Evolutionary conservation across 2,329 filamentous ascomycete genomes (phyloP), one percentile per base, ranked within the genome.

Genomic region (Trichophyton schoenleinii): DNA sequence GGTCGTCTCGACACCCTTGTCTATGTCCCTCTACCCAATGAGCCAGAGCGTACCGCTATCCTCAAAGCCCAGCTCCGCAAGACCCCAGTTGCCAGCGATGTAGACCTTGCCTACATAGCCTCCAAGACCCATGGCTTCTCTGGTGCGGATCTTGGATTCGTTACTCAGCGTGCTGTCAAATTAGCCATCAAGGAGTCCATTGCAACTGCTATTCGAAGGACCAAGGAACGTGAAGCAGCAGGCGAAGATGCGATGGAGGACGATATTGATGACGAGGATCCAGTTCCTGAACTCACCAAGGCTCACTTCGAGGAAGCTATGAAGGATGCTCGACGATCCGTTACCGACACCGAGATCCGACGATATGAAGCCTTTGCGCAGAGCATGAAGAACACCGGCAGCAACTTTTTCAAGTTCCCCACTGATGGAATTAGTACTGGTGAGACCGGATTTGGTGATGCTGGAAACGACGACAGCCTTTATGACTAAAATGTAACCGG

Each of bases 231-330:
- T 62, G 92, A 96, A 79, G 91, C 88, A 65, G 81, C 87, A 68
- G 89, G 88, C 63, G 88, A 90, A 70, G 74, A 76, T 57, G 87
- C 88, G 69, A 80, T 85, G 66, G 87, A 89, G 69, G 92, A 95
- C 84, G 87, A 89, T 53, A 89, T 94, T 67, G 83, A 84, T 63
- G 88, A 76, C 53, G 92, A 97, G 74, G 94, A 99, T 71, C 91
- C 92, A 53, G 94, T 99, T 44, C 94, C 94, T 13, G 88, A 96
- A 78, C 85, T 99, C 63, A 97, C 94, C 69, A 94, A 89, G 79
- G 88, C 87, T 62, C 94, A 99, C 79, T 99, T 99, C 73, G 92
- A 97, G 80, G 94, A 99, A 82, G 94, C 94, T 52, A 99, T 99
- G 94, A 86, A 88, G 75, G 87, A 87, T 76, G 94, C 94, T 66